Conservation (phyloP, 345 rosid genomes). For the Reutealis trisperma region DNA sequence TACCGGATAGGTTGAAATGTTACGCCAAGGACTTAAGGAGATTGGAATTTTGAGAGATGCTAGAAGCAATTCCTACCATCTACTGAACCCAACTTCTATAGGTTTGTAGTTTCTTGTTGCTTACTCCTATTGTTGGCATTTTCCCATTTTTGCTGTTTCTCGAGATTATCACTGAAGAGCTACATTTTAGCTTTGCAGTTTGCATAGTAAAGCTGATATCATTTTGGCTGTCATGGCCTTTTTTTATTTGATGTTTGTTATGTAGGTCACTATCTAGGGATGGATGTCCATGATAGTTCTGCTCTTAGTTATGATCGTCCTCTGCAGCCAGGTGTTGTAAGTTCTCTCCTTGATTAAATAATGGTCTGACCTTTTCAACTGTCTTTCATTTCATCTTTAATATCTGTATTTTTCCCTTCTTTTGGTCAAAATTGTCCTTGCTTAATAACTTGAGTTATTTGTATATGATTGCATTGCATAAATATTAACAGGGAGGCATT, state of each 20-base stretch:
- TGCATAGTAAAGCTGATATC: background rate
- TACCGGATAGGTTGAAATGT: slow-evolving; percentile 58
- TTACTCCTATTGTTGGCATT: background rate
- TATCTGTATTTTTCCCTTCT: background rate
- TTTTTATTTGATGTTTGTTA: slow-evolving; percentile 18
- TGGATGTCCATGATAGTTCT: slow-evolving; percentile 97
- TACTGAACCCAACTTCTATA: slow-evolving; percentile 91
- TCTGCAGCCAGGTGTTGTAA: slow-evolving; percentile 91
- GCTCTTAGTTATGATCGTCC: slow-evolving; percentile 64
- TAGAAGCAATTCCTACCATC: slow-evolving; percentile 49
- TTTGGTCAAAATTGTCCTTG: background rate
- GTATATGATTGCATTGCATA: background rate
- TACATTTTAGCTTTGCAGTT: background rate
- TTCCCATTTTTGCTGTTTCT: background rate
- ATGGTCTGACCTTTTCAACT: background rate
- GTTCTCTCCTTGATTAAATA: slow-evolving; percentile 28
- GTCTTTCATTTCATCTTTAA: background rate
- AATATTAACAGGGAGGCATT: background rate
- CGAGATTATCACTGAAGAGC: background rate
- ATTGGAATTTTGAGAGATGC: slow-evolving; percentile 67
- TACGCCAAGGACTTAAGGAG: slow-evolving; percentile 71
- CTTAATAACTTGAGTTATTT: background rate
- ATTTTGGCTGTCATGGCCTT: slow-evolving; percentile 5
- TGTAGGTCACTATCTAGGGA: slow-evolving; percentile 95
- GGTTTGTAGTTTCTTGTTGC: slow-evolving; percentile 45